These are phyloP conservation scores for Liquidambar formosana DNA, from an alignment of 164 flowering plant species.

Conservation along the genomic window DNA sequence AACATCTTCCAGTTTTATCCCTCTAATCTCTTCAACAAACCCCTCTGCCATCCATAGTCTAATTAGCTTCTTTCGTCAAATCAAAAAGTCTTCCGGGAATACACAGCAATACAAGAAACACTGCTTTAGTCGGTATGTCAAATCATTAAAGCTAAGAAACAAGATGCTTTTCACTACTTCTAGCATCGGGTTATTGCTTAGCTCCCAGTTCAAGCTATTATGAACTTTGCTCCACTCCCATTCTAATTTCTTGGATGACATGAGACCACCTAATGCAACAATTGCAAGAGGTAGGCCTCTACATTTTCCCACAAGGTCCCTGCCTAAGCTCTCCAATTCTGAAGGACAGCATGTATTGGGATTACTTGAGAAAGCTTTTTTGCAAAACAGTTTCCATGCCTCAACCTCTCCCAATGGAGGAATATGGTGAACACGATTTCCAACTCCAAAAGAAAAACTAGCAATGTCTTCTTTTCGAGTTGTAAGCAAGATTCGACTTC, in stretches of 20 bases:
- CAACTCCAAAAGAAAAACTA: slow-evolving; percentile 17
- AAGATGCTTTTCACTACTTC: no score
- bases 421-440: slow-evolving; percentile 29
- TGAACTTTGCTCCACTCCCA: slow-evolving; percentile 19
- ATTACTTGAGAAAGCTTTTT: slow-evolving; percentile 43
- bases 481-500: slow-evolving; percentile 37
- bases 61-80: no score
- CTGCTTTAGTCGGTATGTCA: no score
- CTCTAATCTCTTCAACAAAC: slow-evolving; percentile 3
- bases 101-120: no score
- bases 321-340: background rate
- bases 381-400: slow-evolving; percentile 50
- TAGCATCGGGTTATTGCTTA: slow-evolving; percentile 8
- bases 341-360: no score
- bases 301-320: slow-evolving; percentile 16
- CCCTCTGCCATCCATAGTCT: slow-evolving; percentile 3
- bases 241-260: slow-evolving; percentile 10
- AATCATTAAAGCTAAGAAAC: no score
- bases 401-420: slow-evolving; percentile 20
- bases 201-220: no score
- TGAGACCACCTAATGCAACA: slow-evolving; percentile 23
- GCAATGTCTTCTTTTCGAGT: slow-evolving; percentile 37
- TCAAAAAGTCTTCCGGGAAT: no score
- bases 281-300: slow-evolving; percentile 28
- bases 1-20: background rate